A percentile compares a stretch with the other conserved stretches of the same genome.
These are phyloP conservation scores for Podospora sp. DNA, from an alignment of 495 filamentous ascomycete genomes.

Conservation along the genomic window DNA sequence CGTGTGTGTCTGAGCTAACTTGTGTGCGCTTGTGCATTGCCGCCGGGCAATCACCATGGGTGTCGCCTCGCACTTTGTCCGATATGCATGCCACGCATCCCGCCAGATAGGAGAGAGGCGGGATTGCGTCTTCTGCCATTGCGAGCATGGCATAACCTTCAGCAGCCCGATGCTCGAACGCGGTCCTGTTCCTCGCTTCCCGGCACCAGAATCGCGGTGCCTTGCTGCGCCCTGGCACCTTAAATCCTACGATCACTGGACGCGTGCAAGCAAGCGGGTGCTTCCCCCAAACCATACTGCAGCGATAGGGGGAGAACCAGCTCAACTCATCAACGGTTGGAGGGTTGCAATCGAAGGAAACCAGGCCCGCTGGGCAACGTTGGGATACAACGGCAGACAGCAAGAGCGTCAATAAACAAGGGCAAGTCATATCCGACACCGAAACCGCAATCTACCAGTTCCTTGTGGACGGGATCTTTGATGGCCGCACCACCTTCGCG, in stretches of 20 bases:
- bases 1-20: background rate
- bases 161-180: background rate
- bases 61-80: too few relatives aligned
- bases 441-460: conserved; percentile 7
- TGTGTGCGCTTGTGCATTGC: background rate
- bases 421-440: background rate
- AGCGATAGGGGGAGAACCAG: background rate
- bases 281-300: background rate
- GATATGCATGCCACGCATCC: background rate
- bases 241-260: conserved; percentile 28
- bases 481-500: conserved; percentile 3
- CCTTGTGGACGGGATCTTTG: conserved; percentile 12
- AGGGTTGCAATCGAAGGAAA: conserved; percentile 4
- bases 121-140: background rate
- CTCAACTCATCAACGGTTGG: background rate
- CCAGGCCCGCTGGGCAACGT: background rate
- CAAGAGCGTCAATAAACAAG: background rate
- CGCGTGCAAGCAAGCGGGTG: background rate
- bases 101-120: background rate
- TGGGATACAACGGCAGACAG: background rate
- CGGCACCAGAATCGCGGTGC: conserved; percentile 3
- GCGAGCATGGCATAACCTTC: background rate
- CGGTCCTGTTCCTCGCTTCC: conserved; percentile 4
- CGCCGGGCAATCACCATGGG: background rate
- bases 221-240: conserved; percentile 34